Base-by-base conservation (phyloP, 805 yeast genomes). In the Starmerella lactis-condensi region DNA sequence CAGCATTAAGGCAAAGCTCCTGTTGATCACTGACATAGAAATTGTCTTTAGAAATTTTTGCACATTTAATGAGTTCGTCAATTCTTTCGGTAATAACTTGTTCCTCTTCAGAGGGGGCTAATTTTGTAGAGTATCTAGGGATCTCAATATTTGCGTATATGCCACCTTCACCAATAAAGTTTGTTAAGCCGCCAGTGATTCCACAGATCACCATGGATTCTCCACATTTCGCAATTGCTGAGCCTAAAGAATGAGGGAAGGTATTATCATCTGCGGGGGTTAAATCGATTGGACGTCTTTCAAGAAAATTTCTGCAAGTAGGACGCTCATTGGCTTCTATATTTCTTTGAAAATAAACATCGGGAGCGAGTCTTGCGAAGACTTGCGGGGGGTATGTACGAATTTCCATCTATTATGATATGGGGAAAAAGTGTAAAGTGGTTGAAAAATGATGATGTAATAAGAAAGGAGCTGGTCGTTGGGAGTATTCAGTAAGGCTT, bases 91-190 rank as follows among this genome's bases (percentile, higher is more conserved):
- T 67, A 14, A 75, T 46, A 19, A 65, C 68, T 71, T 75, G 77
- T 48, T 81, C 93, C 53, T 81, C 93, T 43, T 72, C 77, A 1
- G 83, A 69, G 18, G 93, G 92, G 1, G 81, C 77, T 10, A 91
- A 89, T 3, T 32, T 29, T 6, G 57, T 49, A 32, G 79, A 61
- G 19, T 93, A 93, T 32, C 82, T 58, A 35, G 72, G 67, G 7
- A 78, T 68, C 39, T 75, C 82, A 6, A 81, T 79, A 11, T 73
- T 69, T 0, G 92, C 85, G 47, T 67, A 76, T 0, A 78, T 59
- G 2, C 66, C 50, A 1, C 64, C 58, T 35, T 54, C 47, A 31
- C 61, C 62, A 11, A 56, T 58, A n/a, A 60, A 56, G 42, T 74
- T 82, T 11, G 71, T 57, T 6, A 77, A 57, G 0, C 47, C 48